phyloP scores from a whole-genome alignment of 371 early-diverging fungal genomes.

The Lichtheimia hyalospora region DNA sequence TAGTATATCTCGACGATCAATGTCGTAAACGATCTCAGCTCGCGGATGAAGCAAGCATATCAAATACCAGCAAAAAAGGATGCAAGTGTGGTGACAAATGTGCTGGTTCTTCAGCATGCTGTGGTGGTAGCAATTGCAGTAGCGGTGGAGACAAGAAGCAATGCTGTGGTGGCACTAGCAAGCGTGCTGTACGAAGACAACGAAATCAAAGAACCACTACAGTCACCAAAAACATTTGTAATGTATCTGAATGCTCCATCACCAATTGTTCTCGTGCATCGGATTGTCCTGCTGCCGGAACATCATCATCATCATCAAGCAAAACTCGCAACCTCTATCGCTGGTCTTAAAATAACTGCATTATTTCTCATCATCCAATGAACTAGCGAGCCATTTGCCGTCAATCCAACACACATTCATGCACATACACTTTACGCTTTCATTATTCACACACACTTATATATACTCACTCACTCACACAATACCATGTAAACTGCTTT shows the following conservation, averaged over 20 bases:
- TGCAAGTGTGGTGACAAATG: slow-evolving; percentile 2
- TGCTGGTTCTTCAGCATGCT: slow-evolving; percentile 2
- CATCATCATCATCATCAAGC: background rate
- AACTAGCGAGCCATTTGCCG: no score
- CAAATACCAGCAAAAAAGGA: background rate
- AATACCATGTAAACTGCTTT: no score
- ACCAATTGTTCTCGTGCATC: slow-evolving; percentile 14
- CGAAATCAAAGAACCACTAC: background rate
- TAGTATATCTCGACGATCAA: slow-evolving; percentile 24
- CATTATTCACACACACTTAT: no score
- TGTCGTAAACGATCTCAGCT: background rate
- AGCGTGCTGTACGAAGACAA: slow-evolving; percentile 1
- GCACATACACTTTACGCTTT: no score
- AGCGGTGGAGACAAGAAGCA: slow-evolving; percentile 1
- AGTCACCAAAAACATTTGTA: background rate
- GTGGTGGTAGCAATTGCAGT: slow-evolving; percentile 1
- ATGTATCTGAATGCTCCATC: slow-evolving; percentile 8
- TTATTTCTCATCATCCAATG: no score
- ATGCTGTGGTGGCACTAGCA: background rate
- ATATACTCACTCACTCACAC: no score
- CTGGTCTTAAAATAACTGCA: no score
- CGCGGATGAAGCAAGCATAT: background rate
- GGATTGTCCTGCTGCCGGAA: slow-evolving; percentile 7
- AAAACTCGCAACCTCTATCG: no score
- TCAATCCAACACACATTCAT: no score